Evolutionary conservation across 2,329 filamentous ascomycete genomes (phyloP), one percentile per base, ranked within the genome.

Genomic region (Ophiostoma sp.): DNA sequence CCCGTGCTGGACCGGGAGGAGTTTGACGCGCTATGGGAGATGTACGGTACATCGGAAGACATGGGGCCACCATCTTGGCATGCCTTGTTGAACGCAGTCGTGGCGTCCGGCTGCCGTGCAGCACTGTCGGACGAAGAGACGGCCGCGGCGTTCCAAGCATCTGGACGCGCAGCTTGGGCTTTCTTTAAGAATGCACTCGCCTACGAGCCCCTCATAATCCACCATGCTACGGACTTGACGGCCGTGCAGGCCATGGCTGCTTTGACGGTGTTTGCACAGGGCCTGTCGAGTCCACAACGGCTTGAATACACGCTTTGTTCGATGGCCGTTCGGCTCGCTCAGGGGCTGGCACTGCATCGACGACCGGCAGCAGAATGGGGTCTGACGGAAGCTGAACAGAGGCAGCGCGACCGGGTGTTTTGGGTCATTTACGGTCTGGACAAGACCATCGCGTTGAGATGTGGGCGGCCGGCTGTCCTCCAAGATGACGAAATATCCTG

Each of bases 231-330:
- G 0, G 72, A 73, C n/a, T 31, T 71, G 57, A 61, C 69, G n/a
- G 72, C 72, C 9, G 72, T 73, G 17, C 72, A 73, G 68, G 72
- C 68, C 22, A 50, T 73, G 57, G 71, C 71, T 8, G 63, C 61
- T 9, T 48, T 72, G 63, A 69, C 72, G 8, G 72, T 73, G 17
- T 73, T 73, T 31, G 72, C 72, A 1, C 72, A 73, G 45, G 72
- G 72, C 2, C 55, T 73, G 31, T 73, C 72, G 15, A 73, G 72
- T 22, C 72, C 72, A 11, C 72, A 73, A 42, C 64, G 66, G 33
- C 72, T 73, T n/a, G 72, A 73, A 48, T 73, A 73, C 55, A 73
- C 72, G 42, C 72, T 73, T 17, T 73, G 64, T 52, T 73, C 72
- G 17, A 57, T 59, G 55, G 72, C 72, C 1, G 72, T 55, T 28